Conservation (phyloP, 192 early-diverging fungal genomes). For the Paraglomus brasilianum region DNA sequence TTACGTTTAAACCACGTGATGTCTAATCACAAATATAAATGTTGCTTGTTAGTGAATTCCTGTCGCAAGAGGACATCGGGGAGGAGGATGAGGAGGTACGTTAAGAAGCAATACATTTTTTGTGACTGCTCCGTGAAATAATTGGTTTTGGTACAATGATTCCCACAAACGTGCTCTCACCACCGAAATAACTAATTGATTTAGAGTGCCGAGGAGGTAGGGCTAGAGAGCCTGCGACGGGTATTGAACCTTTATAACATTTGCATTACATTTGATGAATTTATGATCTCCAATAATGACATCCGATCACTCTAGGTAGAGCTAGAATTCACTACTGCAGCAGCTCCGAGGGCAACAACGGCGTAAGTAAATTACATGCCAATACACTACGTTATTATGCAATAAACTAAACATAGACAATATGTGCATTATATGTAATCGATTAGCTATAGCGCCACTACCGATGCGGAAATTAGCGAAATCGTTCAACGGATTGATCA, state of each 20-base stretch:
- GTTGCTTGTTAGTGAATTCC: too few relatives aligned
- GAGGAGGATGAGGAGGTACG: constrained; percentile 51
- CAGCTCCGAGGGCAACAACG: constrained; percentile 58
- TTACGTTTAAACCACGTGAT: too few relatives aligned
- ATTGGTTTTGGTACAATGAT: background rate
- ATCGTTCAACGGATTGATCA: too few relatives aligned
- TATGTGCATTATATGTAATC: background rate
- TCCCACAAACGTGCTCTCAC: background rate
- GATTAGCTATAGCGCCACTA: too few relatives aligned
- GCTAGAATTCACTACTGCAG: constrained; percentile 59
- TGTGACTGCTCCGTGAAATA: constrained; percentile 38
- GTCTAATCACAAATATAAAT: too few relatives aligned
- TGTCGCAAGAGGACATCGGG: too few relatives aligned
- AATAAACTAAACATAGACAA: too few relatives aligned
- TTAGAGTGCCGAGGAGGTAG: constrained; percentile 51
- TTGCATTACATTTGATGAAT: background rate
- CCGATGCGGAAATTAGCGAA: constrained; percentile 28
- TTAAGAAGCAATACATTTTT: constrained; percentile 49
- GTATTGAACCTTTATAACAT: constrained; percentile 18
- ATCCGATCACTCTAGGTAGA: constrained; percentile 42
- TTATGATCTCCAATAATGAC: background rate
- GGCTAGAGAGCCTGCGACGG: constrained; percentile 51
- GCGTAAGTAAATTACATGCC: constrained; percentile 28
- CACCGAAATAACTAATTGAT: background rate
- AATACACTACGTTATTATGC: background rate